A percentile compares a stretch with the other conserved stretches of the same genome.
phyloP scores from a whole-genome alignment of 2,329 filamentous ascomycete genomes.

The Pseudocercospora fijiensis region DNA sequence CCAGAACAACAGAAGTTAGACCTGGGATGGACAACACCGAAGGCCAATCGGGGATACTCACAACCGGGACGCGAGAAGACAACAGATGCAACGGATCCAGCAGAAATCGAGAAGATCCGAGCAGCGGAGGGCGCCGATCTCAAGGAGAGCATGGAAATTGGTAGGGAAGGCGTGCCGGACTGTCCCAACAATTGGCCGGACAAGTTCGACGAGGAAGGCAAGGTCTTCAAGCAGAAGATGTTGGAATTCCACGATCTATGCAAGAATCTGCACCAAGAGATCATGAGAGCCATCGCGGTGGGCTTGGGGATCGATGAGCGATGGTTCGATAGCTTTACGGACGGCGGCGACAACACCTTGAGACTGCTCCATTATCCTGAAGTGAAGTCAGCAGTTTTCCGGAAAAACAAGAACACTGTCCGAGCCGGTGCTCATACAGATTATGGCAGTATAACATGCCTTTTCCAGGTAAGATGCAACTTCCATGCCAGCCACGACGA shows the following conservation, averaged over 20 bases:
- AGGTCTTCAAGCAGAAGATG: conserved; percentile 71
- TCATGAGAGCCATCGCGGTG: conserved; percentile 64
- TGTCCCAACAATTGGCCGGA: conserved; percentile 78
- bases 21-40: conserved; percentile 61
- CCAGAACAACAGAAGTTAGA: conserved; percentile 61
- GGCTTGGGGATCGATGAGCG: conserved; percentile 63
- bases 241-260: conserved; percentile 71
- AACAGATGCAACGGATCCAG: conserved; percentile 54
- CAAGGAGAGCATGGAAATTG: conserved; percentile 64
- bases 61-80: conserved; percentile 66
- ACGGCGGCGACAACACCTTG: conserved; percentile 66
- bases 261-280: conserved; percentile 71
- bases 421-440: conserved; percentile 76
- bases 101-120: conserved; percentile 60
- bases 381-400: conserved; percentile 59
- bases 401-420: conserved; percentile 51
- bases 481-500: not conserved
- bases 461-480: conserved; percentile 43
- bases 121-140: conserved; percentile 49
- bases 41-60: conserved; percentile 52
- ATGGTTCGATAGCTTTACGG: conserved; percentile 76
- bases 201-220: conserved; percentile 57
- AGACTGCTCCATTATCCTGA: conserved; percentile 51
- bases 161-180: conserved; percentile 58
- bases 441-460: conserved; percentile 55